Percentiles rank a stretch among this genome's conserved stretches.
phyloP scores from a whole-genome alignment of 163 green algal species.

The Chlorella variabilis region DNA sequence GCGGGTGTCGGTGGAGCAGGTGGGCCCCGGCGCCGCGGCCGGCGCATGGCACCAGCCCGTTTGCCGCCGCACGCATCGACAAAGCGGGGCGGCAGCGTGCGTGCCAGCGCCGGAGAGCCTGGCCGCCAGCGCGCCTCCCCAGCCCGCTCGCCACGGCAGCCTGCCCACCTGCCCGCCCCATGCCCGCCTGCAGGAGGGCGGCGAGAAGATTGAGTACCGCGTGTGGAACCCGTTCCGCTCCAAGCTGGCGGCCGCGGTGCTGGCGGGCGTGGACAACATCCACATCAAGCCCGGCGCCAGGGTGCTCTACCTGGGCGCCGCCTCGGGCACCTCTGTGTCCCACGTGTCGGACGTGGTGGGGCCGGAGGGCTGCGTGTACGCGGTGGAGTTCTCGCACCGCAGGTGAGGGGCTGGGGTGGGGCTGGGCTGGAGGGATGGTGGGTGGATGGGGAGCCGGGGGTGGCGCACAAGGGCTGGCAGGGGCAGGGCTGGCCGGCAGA shows the following conservation, averaged over 20 bases:
- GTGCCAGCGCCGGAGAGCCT: no score
- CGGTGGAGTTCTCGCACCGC: conserved; percentile 99
- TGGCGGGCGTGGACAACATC: conserved; percentile 99
- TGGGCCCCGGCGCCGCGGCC: not conserved
- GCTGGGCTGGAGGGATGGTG: not conserved
- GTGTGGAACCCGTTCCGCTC: conserved; percentile 99
- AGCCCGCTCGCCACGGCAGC: not conserved
- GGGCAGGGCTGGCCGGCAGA: no score
- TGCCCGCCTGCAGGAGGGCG: conserved; percentile 59
- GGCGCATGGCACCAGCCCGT: not conserved
- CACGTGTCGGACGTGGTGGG: conserved; percentile 98
- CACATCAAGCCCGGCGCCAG: conserved; percentile 96
- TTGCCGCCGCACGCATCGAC: no score
- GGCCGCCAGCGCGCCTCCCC: no score
- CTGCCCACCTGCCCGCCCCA: not conserved
- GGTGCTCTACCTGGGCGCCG: conserved; percentile 97
- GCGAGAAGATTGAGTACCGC: conserved; percentile 97
- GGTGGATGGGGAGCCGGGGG: no score
- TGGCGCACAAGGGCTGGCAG: no score
- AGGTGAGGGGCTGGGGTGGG: conserved; percentile 1
- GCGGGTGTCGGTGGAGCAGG: conserved; percentile 90
- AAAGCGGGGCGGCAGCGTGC: not conserved
- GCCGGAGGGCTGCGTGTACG: conserved; percentile 95
- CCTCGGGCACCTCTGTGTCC: conserved; percentile 91
- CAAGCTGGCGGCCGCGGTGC: conserved; percentile 97